These are phyloP conservation scores for Ustilago crameri DNA, from an alignment of 1,284 basidiomycete genomes.

Conservation along the genomic window DNA sequence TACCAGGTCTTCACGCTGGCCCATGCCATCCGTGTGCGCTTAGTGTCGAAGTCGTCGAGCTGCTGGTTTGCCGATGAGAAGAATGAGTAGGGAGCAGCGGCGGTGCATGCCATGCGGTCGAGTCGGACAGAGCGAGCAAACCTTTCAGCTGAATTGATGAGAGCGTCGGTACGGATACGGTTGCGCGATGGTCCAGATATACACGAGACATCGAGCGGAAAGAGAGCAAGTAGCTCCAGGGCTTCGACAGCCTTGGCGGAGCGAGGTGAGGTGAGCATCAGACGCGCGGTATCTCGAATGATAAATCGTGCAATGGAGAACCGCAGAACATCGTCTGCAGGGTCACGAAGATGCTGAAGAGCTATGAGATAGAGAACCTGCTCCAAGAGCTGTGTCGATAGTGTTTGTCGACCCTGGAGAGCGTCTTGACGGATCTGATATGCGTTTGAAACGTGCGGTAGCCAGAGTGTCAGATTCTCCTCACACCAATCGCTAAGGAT, in stretches of 20 bases:
- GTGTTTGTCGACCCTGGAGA: slow-evolving; percentile 29
- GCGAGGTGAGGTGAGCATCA: slow-evolving; percentile 40
- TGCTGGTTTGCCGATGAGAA: slow-evolving; percentile 20
- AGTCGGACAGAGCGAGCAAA: slow-evolving; percentile 37
- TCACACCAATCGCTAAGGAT: slow-evolving; percentile 47
- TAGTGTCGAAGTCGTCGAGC: slow-evolving; percentile 35
- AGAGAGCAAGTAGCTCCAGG: slow-evolving; percentile 35
- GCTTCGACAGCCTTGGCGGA: slow-evolving; percentile 34
- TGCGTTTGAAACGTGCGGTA: slow-evolving; percentile 39
- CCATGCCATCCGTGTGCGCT: slow-evolving; percentile 35
- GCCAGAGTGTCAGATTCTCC: slow-evolving; percentile 35
- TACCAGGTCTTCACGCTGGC: slow-evolving; percentile 45
- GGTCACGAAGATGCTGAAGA: slow-evolving; percentile 44
- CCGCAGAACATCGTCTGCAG: slow-evolving; percentile 33
- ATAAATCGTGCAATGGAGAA: slow-evolving; percentile 33
- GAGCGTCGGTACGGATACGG: slow-evolving; percentile 36
- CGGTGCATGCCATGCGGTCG: slow-evolving; percentile 35
- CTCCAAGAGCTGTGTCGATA: slow-evolving; percentile 41
- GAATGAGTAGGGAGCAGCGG: slow-evolving; percentile 37
- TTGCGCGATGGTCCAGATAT: slow-evolving; percentile 39
- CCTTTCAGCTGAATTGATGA: slow-evolving; percentile 32
- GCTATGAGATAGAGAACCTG: slow-evolving; percentile 43
- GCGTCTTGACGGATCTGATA: slow-evolving; percentile 37
- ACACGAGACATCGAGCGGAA: slow-evolving; percentile 42
- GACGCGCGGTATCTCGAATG: slow-evolving; percentile 36